Conservation (phyloP, 768 basidiomycete species). For the Mrakia blollopis region DNA sequence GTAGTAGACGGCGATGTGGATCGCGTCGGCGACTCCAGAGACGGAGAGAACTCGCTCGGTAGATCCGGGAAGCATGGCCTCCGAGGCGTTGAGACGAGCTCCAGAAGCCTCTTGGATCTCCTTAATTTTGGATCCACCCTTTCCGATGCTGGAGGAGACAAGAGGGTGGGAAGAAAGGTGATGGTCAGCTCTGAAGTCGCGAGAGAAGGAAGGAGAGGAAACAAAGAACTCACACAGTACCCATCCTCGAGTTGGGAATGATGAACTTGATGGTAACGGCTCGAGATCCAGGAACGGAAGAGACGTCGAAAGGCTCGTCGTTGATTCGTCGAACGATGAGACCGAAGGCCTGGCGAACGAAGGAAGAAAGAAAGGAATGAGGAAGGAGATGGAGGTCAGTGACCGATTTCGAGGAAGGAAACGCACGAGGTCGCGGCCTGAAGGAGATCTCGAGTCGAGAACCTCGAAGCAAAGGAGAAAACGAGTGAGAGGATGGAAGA, state of each 20-base stretch:
- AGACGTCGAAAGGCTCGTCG: conserved; percentile 96
- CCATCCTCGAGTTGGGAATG: conserved; percentile 34
- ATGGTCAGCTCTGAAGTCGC: background rate
- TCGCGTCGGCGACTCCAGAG: conserved; percentile 96
- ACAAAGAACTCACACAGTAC: conserved; percentile 22
- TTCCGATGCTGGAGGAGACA: conserved; percentile 61
- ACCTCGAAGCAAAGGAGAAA: background rate
- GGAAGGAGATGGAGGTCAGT: background rate
- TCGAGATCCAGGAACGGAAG: conserved; percentile 93
- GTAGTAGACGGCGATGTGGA: conserved; percentile 99
- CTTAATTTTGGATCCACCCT: conserved; percentile 95
- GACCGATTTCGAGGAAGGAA: background rate
- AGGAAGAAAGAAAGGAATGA: background rate
- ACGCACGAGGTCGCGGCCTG: no score
- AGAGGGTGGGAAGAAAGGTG: background rate
- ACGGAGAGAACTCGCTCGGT: conserved; percentile 99
- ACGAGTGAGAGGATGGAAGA: background rate
- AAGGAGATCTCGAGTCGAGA: background rate
- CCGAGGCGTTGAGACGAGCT: conserved; percentile 90
- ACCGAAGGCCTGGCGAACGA: conserved; percentile 73
- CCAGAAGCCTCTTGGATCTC: conserved; percentile 99
- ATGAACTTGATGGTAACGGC: conserved; percentile 88
- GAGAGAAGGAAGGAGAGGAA: background rate
- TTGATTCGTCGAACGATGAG: conserved; percentile 98
- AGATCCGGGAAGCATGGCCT: conserved; percentile 98